Evolutionary conservation across 1,284 basidiomycete species (phyloP).

Genomic region (Malassezia arunalokei): DNA sequence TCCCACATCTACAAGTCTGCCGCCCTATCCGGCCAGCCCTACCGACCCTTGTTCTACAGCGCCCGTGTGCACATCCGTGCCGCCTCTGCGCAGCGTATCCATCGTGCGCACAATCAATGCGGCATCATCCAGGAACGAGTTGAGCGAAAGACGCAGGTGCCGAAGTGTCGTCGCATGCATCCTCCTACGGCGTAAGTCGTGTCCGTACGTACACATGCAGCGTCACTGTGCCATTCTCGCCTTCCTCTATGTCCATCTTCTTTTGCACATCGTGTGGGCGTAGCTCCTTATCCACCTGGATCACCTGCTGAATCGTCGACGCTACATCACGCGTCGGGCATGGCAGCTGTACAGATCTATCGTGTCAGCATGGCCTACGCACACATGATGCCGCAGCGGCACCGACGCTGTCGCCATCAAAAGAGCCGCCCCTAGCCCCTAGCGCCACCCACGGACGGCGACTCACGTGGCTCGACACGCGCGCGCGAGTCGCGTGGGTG

Average conservation of each 20-base stretch:
- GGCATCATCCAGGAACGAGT: conserved; percentile 30
- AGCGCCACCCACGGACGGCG: background rate
- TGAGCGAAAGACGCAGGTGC: conserved; percentile 29
- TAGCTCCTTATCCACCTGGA: conserved; percentile 31
- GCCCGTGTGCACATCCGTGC: background rate
- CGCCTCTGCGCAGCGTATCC: conserved; percentile 16
- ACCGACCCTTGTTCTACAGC: conserved; percentile 31
- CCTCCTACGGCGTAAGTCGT: background rate
- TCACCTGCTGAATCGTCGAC: conserved; percentile 19
- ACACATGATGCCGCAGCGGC: conserved; percentile 9
- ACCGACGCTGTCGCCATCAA: background rate
- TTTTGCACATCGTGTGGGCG: conserved; percentile 31
- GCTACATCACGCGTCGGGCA: conserved; percentile 22
- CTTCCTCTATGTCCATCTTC: conserved; percentile 16
- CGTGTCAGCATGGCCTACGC: conserved; percentile 12
- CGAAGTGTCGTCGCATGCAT: conserved; percentile 27
- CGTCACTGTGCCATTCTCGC: background rate
- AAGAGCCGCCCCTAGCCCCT: background rate
- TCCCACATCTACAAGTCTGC: background rate
- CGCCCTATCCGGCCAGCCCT: conserved; percentile 23
- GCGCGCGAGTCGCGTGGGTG: too few relatives aligned
- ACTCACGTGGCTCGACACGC: background rate
- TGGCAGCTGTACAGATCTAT: conserved; percentile 25
- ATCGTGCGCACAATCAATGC: conserved; percentile 29
- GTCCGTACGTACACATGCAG: conserved; percentile 4